Evolutionary conservation across 1,139 yeast species (phyloP).

Genomic region (Lipomyces yarrowii): DNA sequence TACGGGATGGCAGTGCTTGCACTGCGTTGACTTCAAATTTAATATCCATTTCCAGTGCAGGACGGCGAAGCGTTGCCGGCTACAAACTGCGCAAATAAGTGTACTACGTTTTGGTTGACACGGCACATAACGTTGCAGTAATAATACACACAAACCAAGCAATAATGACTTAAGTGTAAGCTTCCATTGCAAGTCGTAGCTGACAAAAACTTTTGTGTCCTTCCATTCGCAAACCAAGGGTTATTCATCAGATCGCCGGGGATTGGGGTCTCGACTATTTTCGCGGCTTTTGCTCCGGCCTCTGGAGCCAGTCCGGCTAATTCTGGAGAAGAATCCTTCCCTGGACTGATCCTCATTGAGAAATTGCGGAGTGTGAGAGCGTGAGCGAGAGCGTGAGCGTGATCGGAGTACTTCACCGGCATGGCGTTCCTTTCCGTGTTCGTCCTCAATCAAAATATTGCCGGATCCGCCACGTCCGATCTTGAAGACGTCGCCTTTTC

Average conservation of each 20-base stretch:
- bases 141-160: not conserved
- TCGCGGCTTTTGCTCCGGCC: conserved; percentile 11
- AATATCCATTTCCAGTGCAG: too few relatives aligned
- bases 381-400: conserved; percentile 2
- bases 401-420: conserved; percentile 8
- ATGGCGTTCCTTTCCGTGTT: conserved; percentile 8
- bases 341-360: not conserved
- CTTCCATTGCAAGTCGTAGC: not conserved
- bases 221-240: not conserved
- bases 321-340: conserved; percentile 17
- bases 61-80: too few relatives aligned
- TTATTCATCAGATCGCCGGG: not conserved
- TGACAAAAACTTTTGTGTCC: not conserved
- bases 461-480: conserved; percentile 47
- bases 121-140: not conserved
- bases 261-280: conserved; percentile 1
- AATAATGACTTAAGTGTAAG: not conserved
- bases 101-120: too few relatives aligned
- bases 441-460: conserved; percentile 37
- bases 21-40: too few relatives aligned
- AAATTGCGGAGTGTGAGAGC: not conserved
- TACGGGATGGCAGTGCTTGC: too few relatives aligned
- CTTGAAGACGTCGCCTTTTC: conserved; percentile 39
- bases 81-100: too few relatives aligned
- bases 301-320: conserved; percentile 14